phyloP scores from a whole-genome alignment of 2,329 filamentous ascomycete species.

The Diaporthe helianthi region DNA sequence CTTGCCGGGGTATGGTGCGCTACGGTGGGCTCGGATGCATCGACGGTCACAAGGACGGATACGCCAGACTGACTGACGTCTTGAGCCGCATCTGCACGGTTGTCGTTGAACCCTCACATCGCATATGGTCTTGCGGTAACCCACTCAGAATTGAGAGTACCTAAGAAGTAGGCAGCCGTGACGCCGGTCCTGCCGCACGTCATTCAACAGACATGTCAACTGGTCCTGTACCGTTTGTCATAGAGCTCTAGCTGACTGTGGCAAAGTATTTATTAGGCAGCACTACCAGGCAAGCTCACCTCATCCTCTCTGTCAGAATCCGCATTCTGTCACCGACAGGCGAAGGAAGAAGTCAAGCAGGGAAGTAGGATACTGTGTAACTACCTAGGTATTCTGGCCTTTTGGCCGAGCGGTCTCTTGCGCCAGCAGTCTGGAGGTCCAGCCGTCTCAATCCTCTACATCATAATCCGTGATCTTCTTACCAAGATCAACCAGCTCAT shows the following conservation, averaged over 20 bases:
- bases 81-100: not conserved
- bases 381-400: no score
- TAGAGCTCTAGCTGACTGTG: not conserved
- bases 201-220: not conserved
- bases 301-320: not conserved
- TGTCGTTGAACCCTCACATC: no score
- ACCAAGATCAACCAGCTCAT: no score
- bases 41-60: slow-evolving; percentile 5
- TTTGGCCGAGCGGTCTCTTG: no score
- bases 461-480: no score
- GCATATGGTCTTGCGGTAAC: not conserved
- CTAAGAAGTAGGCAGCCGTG: not conserved
- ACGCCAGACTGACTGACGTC: not conserved
- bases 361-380: no score
- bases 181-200: not conserved
- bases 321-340: slow-evolving; percentile 5
- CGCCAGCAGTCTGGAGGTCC: no score
- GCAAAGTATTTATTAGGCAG: not conserved
- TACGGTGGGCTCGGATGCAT: slow-evolving; percentile 15
- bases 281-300: not conserved
- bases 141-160: not conserved
- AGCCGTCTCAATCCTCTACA: no score
- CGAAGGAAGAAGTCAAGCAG: slow-evolving; percentile 17
- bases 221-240: not conserved
- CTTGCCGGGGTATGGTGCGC: not conserved